Base-by-base conservation (phyloP, 2,329 filamentous ascomycete genomes). In the Ustulina deusta region DNA sequence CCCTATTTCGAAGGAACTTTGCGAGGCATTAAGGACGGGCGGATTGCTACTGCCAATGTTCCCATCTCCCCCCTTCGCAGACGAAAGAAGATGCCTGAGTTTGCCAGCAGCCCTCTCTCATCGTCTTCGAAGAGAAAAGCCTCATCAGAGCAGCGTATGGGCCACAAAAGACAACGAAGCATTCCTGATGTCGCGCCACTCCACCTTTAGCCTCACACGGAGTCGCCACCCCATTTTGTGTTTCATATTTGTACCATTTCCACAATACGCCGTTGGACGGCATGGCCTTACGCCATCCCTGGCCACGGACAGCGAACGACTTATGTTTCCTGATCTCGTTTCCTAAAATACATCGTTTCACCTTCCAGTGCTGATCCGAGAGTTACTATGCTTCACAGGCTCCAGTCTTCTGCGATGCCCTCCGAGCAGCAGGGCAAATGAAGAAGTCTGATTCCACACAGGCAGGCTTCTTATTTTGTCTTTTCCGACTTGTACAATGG, bases 31-130 rank as follows among this genome's bases (percentile, higher is more conserved):
- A 89, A 90, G 75, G 85, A 86, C 61, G 90, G 90, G 71, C 86
- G 90, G 65, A 86, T 92, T 70, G 85, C 86, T 65, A 89, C 89
- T 38, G 90, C 89, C 44, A 87, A 88, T 44, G 85, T 88, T 2
- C 90, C 90, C n/a, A 86, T 92, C 68, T 92, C 90, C 3, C 90
- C 90, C 1, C 82, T 87, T 55, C 86, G 90, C 58, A 87, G 89
- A 68, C 85, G 86, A 48, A 89, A 86, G 79, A 82, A 80, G 64
- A 75, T 81, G 74, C 78, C 81, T 58, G 83, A 85, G 63, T 71
- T 81, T 40, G 75, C 81, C 42, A 83, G 83, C 68, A 88, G 85
- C 73, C 85, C 86, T 22, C 80, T 87, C 10, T 76, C 79, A 2
- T 71, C 81, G 29, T 82, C 83, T 32, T 81, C 85, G 61, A 89